Percentiles rank a stretch among this genome's conserved stretches.
phyloP scores from a whole-genome alignment of 1,284 basidiomycete genomes.

The Caloboletus inedulis region DNA sequence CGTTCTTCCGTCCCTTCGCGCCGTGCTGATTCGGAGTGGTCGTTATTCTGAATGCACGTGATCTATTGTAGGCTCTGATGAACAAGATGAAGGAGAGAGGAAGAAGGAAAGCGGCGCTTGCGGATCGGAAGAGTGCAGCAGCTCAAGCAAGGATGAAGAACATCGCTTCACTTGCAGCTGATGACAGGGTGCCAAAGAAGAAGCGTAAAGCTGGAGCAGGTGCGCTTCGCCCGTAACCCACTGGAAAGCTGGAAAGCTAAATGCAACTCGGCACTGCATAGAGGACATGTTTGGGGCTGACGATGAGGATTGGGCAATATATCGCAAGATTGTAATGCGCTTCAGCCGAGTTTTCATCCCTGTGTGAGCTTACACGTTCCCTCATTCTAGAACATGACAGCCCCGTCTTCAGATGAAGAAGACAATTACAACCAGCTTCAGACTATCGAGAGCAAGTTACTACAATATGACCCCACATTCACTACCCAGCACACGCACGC shows the following conservation, averaged over 20 bases:
- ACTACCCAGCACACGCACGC: conserved; percentile 80
- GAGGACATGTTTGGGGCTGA: conserved; percentile 96
- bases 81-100: conserved; percentile 83
- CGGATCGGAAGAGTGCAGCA: conserved; percentile 91
- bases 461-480: conserved; percentile 84
- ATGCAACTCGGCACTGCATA: conserved; percentile 29
- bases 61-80: conserved; percentile 62
- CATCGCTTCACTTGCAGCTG: conserved; percentile 88
- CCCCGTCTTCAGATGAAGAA: conserved; percentile 94
- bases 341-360: neutral
- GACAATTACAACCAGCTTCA: conserved; percentile 80
- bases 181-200: conserved; percentile 76
- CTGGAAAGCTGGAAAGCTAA: neutral
- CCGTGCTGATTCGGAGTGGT: neutral
- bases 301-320: conserved; percentile 97
- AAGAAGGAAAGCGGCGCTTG: conserved; percentile 79
- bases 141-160: conserved; percentile 97
- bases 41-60: neutral
- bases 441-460: conserved; percentile 76
- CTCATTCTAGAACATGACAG: conserved; percentile 63
- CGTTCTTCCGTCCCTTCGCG: neutral
- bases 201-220: conserved; percentile 76
- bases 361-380: neutral
- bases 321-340: conserved; percentile 87
- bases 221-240: conserved; percentile 34